Conservation (phyloP, 164 flowering plant genomes). For the Vitis labrusca region DNA sequence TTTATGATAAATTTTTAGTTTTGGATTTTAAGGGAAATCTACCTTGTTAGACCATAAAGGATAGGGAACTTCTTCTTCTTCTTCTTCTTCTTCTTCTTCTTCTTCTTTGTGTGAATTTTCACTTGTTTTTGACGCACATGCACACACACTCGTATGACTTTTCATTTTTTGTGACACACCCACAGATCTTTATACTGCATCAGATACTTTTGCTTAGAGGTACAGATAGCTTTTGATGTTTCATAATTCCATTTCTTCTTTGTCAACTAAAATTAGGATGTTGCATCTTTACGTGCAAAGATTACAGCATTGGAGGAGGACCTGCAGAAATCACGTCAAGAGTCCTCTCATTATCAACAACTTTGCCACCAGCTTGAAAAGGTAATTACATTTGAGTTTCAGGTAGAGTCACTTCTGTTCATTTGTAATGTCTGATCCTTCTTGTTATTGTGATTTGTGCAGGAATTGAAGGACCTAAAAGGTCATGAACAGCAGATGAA, state of each 20-base stretch:
- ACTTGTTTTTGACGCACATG: neutral
- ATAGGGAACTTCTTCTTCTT: neutral
- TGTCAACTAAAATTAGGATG: constrained; percentile 42
- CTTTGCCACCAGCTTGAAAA: constrained; percentile 58
- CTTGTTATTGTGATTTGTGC: constrained; percentile 18
- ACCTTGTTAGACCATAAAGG: no score
- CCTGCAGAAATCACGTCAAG: constrained; percentile 62
- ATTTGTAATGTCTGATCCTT: neutral
- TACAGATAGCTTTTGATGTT: neutral
- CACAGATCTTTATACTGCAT: no score
- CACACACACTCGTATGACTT: neutral
- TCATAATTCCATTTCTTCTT: neutral
- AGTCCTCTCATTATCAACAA: constrained; percentile 58
- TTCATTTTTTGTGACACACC: neutral
- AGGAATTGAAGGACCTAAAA: constrained; percentile 88
- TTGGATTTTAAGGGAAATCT: no score
- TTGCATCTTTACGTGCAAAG: constrained; percentile 59
- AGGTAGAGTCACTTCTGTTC: neutral
- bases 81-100: neutral
- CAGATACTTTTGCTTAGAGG: neutral
- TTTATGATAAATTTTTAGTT: constrained; percentile 1
- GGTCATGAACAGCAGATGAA: constrained; percentile 81
- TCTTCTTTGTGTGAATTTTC: neutral
- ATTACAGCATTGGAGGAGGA: constrained; percentile 74
- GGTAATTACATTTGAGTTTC: constrained; percentile 33